Evolutionary conservation across 2,329 filamentous ascomycete species (phyloP).

Genomic region (Orbilia javanica): DNA sequence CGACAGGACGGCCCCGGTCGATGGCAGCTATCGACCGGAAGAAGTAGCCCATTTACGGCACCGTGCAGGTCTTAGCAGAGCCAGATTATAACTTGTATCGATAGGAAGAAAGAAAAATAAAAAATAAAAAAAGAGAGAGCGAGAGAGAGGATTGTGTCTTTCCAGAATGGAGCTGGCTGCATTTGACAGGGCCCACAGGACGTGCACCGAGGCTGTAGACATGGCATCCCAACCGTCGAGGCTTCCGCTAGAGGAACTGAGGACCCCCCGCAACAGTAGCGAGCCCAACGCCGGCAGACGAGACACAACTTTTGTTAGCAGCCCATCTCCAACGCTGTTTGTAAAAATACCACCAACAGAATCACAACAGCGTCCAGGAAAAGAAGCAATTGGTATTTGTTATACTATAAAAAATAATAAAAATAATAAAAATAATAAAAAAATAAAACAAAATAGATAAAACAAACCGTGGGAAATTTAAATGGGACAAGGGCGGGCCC

Average conservation of each 20-base stretch:
- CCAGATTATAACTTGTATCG: constrained; percentile 34
- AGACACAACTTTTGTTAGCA: no score
- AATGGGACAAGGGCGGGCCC: constrained; percentile 17
- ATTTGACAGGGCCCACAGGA: constrained; percentile 47
- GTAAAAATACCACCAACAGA: constrained; percentile 3
- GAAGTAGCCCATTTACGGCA: constrained; percentile 50
- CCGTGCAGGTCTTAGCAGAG: constrained; percentile 32
- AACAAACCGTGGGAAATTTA: constrained; percentile 5
- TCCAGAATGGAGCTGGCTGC: constrained; percentile 33
- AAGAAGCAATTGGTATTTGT: background rate
- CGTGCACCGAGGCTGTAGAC: constrained; percentile 24
- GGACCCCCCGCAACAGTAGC: constrained; percentile 7
- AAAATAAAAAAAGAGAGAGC: constrained; percentile 13
- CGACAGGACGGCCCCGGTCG: constrained; percentile 46
- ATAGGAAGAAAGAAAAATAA: constrained; percentile 26
- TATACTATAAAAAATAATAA: background rate
- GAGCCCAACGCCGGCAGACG: constrained; percentile 17
- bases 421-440: background rate
- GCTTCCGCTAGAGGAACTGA: constrained; percentile 1
- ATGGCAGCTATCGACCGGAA: constrained; percentile 55
- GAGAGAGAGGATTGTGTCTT: constrained; percentile 31
- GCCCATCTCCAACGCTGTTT: no score
- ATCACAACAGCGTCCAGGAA: no score
- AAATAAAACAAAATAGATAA: background rate
- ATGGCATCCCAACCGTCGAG: constrained; percentile 46